These are phyloP conservation scores for Lachnellula suecica DNA, from an alignment of 2,329 filamentous ascomycete species.

Conservation along the genomic window DNA sequence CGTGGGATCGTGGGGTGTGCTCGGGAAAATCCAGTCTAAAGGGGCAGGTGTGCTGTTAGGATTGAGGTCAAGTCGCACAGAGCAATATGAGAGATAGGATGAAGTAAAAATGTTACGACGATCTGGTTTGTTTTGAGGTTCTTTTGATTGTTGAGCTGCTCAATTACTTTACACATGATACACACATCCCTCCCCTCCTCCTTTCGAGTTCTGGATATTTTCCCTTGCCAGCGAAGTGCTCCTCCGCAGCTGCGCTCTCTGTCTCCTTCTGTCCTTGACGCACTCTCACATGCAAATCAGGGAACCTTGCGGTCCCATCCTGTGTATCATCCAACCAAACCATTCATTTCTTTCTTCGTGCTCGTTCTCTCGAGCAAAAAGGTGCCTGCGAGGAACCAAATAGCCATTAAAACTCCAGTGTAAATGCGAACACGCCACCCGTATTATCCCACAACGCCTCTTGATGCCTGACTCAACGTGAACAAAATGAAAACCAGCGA, in stretches of 20 bases:
- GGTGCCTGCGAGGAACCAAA: no score
- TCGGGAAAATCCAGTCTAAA: background rate
- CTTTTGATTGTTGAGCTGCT: background rate
- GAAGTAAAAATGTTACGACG: background rate
- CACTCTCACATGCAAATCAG: background rate
- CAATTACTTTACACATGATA: background rate
- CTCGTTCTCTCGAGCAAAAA: no score
- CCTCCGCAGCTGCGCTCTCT: no score
- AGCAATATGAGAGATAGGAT: background rate
- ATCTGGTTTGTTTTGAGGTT: background rate
- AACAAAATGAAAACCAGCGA: constrained; percentile 5
- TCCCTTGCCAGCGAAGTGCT: background rate
- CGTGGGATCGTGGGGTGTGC: background rate
- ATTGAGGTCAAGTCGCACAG: background rate
- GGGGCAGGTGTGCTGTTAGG: background rate
- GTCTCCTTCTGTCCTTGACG: no score
- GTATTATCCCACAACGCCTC: background rate
- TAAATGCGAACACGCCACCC: background rate
- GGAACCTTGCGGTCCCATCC: background rate
- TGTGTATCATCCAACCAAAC: background rate
- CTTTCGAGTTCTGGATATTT: background rate
- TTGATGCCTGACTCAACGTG: background rate
- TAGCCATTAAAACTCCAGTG: background rate
- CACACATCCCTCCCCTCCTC: background rate
- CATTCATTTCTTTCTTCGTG: background rate